Evolutionary conservation across 225 moss, liverwort and hornwort species (phyloP), one percentile per base, ranked within the genome.

Genomic region (Sphagnum contortum): DNA sequence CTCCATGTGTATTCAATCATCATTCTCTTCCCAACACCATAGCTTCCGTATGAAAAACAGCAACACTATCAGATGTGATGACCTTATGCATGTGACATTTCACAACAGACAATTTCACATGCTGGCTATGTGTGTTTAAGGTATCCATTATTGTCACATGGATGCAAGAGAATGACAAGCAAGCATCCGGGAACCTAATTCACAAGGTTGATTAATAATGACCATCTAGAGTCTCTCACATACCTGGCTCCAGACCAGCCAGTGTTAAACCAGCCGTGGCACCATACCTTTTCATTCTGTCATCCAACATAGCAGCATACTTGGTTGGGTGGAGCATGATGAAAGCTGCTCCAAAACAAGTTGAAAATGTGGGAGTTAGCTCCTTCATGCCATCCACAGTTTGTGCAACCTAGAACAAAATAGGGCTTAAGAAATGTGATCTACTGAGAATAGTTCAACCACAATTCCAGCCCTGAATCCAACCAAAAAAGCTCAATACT

Each of bases 171-270:
- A 29, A 29, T 29, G 29, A 29, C 29, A 29, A 29, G 29, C 29
- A 29, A 29, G 29, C 29, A 29, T 29, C 29, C 29, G 29, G 29
- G 29, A 29, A 29, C 29, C 29, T 29, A 29, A 29, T 29, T 29
- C 29, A 29, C 29, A 29, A 29, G 29, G 29, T 29, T 29, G 29
- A 29, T 29, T 1, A 29, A 29, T 29, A 29, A 29, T 29, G 29
- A 29, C 29, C 29, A 29, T 29, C 29, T 29, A 29, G 29, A 29
- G 29, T 29, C 57, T 64, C 9, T 64, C 9, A 64, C 12, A 10
- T 65, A 98, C 90, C 96, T 98, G 76, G 92, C 96, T 57, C 92
- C 96, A 44, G 68, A 74, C 96, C 96, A 98, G n/a, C 96, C 96
- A 2, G 96, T 98, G 79, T 98, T 98, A 49, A 49, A 92, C 63